Conservation (phyloP, 495 filamentous ascomycete genomes). For the Xylaria bambusicola region DNA sequence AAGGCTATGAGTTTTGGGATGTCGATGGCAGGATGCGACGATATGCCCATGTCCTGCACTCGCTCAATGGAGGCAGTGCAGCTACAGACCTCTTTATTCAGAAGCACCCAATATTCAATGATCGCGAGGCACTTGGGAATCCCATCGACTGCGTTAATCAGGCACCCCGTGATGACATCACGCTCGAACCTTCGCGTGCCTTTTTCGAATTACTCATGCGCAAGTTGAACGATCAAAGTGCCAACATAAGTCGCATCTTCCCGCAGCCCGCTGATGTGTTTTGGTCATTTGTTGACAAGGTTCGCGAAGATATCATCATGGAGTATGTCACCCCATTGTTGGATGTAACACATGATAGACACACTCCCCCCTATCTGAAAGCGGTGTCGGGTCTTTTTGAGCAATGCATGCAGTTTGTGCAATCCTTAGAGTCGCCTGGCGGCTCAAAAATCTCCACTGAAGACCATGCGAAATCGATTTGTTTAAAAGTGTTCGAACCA, state of each 20-base stretch:
- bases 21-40: constrained; percentile 83
- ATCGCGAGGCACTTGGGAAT: constrained; percentile 71
- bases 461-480: constrained; percentile 58
- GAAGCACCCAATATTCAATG: constrained; percentile 78
- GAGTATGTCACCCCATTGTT: constrained; percentile 87
- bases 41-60: constrained; percentile 82
- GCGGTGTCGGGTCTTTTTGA: constrained; percentile 86
- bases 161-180: constrained; percentile 59
- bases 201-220: constrained; percentile 76
- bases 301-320: constrained; percentile 79
- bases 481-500: constrained; percentile 78
- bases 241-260: constrained; percentile 81
- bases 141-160: constrained; percentile 81
- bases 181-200: constrained; percentile 71
- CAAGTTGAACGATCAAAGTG: constrained; percentile 82
- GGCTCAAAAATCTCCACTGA: constrained; percentile 31
- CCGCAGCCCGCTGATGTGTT: constrained; percentile 74
- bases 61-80: constrained; percentile 77
- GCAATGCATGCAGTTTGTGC: constrained; percentile 74
- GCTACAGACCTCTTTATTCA: constrained; percentile 84
- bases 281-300: constrained; percentile 74
- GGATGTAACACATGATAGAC: constrained; percentile 81
- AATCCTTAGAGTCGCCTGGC: constrained; percentile 61
- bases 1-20: constrained; percentile 86
- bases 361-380: constrained; percentile 77